Conservation (phyloP, 2,329 filamentous ascomycete species). For the Neofusicoccum ribis region DNA sequence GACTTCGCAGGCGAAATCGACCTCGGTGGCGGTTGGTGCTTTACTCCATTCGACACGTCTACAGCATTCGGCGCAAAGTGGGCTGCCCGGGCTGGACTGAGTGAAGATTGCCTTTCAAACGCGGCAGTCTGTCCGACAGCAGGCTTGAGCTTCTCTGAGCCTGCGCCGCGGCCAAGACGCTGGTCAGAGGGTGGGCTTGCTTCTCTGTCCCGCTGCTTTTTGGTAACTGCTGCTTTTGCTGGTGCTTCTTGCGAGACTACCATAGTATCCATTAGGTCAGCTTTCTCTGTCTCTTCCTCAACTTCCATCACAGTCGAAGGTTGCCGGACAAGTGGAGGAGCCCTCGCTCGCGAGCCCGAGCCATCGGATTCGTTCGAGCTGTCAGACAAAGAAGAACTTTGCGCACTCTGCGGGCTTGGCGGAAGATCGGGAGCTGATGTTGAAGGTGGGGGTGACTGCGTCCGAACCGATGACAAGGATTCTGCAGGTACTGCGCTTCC, state of each 20-base stretch:
- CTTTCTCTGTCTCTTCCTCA: constrained; percentile 35
- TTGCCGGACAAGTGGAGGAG: constrained; percentile 32
- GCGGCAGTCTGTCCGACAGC: background rate
- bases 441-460: background rate
- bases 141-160: background rate
- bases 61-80: constrained; percentile 64
- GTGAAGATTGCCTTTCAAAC: constrained; percentile 38
- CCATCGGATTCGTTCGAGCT: constrained; percentile 3
- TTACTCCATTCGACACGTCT: constrained; percentile 53
- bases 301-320: constrained; percentile 49
- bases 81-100: constrained; percentile 67
- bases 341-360: background rate
- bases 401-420: constrained; percentile 13
- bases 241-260: constrained; percentile 17
- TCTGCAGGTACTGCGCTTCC: constrained; percentile 45
- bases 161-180: constrained; percentile 23
- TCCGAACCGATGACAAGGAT: background rate
- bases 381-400: constrained; percentile 13
- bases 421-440: constrained; percentile 1
- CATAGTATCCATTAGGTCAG: background rate
- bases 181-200: constrained; percentile 21
- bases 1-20: constrained; percentile 77
- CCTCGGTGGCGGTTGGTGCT: constrained; percentile 68
- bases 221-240: constrained; percentile 16
- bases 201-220: background rate